phyloP scores from a whole-genome alignment of 306 rosid species.

The Sechiopsis laciniata region DNA sequence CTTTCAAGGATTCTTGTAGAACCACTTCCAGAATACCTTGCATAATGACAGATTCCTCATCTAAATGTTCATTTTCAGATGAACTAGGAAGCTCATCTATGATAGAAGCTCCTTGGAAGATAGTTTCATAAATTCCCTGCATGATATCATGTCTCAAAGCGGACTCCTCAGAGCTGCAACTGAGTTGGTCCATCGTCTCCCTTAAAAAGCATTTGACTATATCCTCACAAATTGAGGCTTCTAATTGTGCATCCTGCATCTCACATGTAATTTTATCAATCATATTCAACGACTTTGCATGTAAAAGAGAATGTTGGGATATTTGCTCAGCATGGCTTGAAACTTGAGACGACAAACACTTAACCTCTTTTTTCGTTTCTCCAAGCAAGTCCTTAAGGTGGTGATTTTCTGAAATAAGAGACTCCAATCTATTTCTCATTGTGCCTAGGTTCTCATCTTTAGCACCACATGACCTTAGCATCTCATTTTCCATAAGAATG shows the following conservation, averaged over 20 bases:
- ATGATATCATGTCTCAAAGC: constrained; percentile 32
- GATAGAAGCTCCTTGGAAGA: constrained; percentile 36
- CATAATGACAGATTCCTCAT: constrained; percentile 41
- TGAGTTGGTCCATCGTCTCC: constrained; percentile 40
- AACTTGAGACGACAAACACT: constrained; percentile 46
- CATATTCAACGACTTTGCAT: constrained; percentile 37
- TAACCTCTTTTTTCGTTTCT: constrained; percentile 49
- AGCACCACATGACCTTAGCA: constrained; percentile 30
- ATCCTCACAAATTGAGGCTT: constrained; percentile 48
- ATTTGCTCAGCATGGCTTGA: constrained; percentile 43
- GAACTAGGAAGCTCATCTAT: constrained; percentile 36
- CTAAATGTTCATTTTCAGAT: constrained; percentile 48
- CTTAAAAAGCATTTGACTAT: constrained; percentile 45
- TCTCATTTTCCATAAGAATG: constrained; percentile 50
- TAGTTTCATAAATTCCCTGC: constrained; percentile 39
- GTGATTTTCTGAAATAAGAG: constrained; percentile 47
- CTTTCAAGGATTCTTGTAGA: constrained; percentile 51
- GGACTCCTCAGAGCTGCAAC: constrained; percentile 41
- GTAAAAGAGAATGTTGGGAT: constrained; percentile 37
- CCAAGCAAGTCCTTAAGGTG: constrained; percentile 49
- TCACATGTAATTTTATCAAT: constrained; percentile 44
- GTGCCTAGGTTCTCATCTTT: constrained; percentile 44
- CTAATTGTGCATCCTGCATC: constrained; percentile 39
- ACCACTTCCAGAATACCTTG: constrained; percentile 43
- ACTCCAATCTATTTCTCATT: constrained; percentile 56